Percentiles rank a stretch among this genome's conserved stretches.
Conservation (phyloP, 2,329 filamentous ascomycete species). For the Arthrobotrys entomopaga region DNA sequence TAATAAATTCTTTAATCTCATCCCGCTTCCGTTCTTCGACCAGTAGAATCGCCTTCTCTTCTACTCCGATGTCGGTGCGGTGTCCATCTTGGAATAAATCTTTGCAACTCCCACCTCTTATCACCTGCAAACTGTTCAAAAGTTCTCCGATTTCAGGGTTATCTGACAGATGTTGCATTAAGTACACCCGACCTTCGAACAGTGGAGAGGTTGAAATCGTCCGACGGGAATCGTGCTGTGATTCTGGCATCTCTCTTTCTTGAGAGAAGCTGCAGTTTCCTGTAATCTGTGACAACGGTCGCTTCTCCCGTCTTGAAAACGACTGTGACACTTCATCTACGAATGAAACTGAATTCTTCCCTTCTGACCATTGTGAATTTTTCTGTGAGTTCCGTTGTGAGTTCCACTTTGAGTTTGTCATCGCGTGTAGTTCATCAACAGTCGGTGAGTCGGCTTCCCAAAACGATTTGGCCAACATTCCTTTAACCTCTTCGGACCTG, state of each 20-base stretch:
- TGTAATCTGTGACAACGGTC: slow-evolving; percentile 37
- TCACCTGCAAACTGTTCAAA: slow-evolving; percentile 22
- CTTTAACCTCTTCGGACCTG: slow-evolving; percentile 15
- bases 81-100: slow-evolving; percentile 10
- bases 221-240: slow-evolving; percentile 19
- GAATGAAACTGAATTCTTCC: slow-evolving; percentile 7
- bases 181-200: slow-evolving; percentile 42
- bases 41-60: slow-evolving; percentile 32
- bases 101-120: slow-evolving; percentile 24
- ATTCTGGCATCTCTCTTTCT: slow-evolving; percentile 15
- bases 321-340: slow-evolving; percentile 7
- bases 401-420: slow-evolving; percentile 10
- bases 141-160: slow-evolving; percentile 33
- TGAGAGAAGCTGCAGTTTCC: slow-evolving; percentile 19
- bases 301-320: slow-evolving; percentile 14
- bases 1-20: slow-evolving; percentile 31
- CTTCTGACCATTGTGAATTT: background rate
- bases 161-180: slow-evolving; percentile 43
- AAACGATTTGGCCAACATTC: slow-evolving; percentile 37
- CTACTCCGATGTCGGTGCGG: slow-evolving; percentile 5
- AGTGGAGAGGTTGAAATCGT: slow-evolving; percentile 22
- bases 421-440: slow-evolving; percentile 14
- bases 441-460: slow-evolving; percentile 51
- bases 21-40: slow-evolving; percentile 42
- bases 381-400: slow-evolving; percentile 1